phyloP scores from a whole-genome alignment of 805 yeast genomes.

The Candida odintsovae region DNA sequence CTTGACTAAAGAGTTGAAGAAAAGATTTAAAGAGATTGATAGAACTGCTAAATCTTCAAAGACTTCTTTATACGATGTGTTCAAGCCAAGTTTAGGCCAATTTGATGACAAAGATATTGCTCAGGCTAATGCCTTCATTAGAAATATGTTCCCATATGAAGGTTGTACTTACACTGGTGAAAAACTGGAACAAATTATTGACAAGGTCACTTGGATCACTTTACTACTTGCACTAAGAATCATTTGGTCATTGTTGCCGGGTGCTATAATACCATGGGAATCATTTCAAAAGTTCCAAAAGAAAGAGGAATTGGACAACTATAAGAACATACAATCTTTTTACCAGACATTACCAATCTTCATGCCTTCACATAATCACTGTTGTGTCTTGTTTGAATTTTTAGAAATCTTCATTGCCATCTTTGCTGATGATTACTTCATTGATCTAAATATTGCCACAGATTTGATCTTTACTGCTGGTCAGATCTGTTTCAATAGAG shows the following conservation, averaged over 20 bases:
- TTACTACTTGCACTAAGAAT: constrained; percentile 26
- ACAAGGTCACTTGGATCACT: constrained; percentile 20
- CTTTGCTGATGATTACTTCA: constrained; percentile 27
- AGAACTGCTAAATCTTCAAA: constrained; percentile 12
- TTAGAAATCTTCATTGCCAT: constrained; percentile 28
- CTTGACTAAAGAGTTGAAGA: constrained; percentile 26
- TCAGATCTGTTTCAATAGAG: constrained; percentile 29
- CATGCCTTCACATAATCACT: constrained; percentile 30
- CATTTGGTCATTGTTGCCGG: constrained; percentile 29
- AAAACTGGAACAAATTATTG: constrained; percentile 22
- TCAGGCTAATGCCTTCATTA: constrained; percentile 23
- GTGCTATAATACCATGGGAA: constrained; percentile 31
- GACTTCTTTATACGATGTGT: constrained; percentile 24
- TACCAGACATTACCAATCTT: constrained; percentile 29
- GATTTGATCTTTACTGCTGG: constrained; percentile 32
- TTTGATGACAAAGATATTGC: constrained; percentile 26
- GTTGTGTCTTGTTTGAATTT: constrained; percentile 31
- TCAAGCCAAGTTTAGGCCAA: constrained; percentile 30
- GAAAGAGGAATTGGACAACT: constrained; percentile 19
- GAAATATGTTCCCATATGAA: constrained; percentile 29
- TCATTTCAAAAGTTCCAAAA: constrained; percentile 25
- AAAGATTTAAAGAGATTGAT: constrained; percentile 16
- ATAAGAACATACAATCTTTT: constrained; percentile 25
- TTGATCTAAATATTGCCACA: constrained; percentile 25
- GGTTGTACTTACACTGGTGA: constrained; percentile 32